Conservation (phyloP, 129 eudicot genomes). For the Daucus carota region DNA sequence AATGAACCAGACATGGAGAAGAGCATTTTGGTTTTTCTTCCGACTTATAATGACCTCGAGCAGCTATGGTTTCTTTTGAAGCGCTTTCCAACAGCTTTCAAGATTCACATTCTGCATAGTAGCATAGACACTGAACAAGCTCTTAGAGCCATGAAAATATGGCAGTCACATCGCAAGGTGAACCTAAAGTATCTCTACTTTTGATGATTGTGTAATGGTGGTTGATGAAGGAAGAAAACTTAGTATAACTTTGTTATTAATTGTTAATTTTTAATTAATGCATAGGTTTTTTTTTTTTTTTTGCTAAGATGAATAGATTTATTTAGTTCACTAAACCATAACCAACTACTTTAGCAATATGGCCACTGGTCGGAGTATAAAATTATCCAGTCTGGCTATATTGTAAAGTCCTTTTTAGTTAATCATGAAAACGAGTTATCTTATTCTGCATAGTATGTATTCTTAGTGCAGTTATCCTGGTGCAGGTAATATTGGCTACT, state of each 20-base stretch:
- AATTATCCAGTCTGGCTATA: background rate
- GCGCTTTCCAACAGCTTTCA: slow-evolving; percentile 50
- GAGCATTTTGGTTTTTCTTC: slow-evolving; percentile 90
- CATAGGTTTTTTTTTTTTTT: background rate
- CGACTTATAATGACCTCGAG: slow-evolving; percentile 78
- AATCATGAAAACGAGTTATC: background rate
- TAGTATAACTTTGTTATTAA: background rate
- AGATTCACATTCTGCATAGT: slow-evolving; percentile 83
- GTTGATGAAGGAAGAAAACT: background rate
- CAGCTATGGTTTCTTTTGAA: slow-evolving; percentile 71
- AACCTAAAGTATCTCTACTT: background rate
- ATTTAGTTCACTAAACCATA: background rate
- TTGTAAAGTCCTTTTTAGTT: background rate
- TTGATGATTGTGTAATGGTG: background rate
- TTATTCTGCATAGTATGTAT: background rate
- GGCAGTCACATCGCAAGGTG: slow-evolving; percentile 80
- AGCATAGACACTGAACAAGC: slow-evolving; percentile 93
- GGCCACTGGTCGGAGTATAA: background rate
- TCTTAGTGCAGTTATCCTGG: slow-evolving; percentile 12
- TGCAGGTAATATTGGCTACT: slow-evolving; percentile 91
- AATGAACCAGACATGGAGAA: slow-evolving; percentile 83
- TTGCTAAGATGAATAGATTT: too few species aligned
- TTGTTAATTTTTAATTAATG: background rate
- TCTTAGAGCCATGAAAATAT: slow-evolving; percentile 79
- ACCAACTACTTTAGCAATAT: background rate